phyloP scores from a whole-genome alignment of 1,284 basidiomycete genomes.

The Gomphus sp. region DNA sequence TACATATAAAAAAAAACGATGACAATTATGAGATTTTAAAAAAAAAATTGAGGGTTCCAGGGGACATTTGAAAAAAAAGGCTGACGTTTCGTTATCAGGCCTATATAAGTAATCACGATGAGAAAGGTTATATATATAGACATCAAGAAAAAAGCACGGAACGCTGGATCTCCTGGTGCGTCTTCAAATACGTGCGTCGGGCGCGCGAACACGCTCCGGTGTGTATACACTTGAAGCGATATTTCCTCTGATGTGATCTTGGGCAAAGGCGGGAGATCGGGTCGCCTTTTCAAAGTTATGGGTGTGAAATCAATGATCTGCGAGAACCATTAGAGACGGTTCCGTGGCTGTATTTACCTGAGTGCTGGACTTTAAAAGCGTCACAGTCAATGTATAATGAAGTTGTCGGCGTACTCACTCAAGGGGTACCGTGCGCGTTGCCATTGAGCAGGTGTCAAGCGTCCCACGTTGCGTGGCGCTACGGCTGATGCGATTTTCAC shows the following conservation, averaged over 20 bases:
- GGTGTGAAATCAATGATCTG: too few species aligned
- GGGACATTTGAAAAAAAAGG: conserved; percentile 10
- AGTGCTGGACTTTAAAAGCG: neutral
- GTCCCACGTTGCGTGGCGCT: too few species aligned
- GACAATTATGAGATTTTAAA: neutral
- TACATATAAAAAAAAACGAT: conserved; percentile 18
- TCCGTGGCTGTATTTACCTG: neutral
- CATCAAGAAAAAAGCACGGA: neutral
- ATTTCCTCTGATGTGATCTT: conserved; percentile 35
- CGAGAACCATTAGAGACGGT: neutral
- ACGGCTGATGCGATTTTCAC: too few species aligned
- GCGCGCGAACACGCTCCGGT: conserved; percentile 56
- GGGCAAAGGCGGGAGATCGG: conserved; percentile 38
- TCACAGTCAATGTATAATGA: neutral
- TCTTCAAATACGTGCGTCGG: conserved; percentile 70
- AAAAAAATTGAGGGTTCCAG: neutral
- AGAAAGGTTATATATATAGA: neutral
- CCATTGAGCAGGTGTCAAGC: too few species aligned
- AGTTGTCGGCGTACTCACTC: neutral
- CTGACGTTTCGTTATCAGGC: conserved; percentile 70
- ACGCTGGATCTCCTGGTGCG: conserved; percentile 41
- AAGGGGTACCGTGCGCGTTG: neutral
- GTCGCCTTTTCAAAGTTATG: neutral
- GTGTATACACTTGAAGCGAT: conserved; percentile 54
- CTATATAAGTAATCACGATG: conserved; percentile 21